These are phyloP conservation scores for Gentiana straminea DNA, from an alignment of 257 asterid genomes.

Conservation along the genomic window DNA sequence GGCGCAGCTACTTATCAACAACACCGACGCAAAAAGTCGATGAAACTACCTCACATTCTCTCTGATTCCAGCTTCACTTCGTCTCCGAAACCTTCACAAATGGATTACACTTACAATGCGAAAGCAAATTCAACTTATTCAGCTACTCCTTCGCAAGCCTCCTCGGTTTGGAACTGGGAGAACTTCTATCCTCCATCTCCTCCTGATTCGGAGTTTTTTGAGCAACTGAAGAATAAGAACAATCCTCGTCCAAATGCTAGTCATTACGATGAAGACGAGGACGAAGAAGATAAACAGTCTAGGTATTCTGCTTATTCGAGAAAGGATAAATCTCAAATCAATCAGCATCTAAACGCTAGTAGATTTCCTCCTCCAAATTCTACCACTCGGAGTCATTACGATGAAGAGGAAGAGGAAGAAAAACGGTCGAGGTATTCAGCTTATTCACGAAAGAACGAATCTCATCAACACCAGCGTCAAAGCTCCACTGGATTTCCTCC, in stretches of 20 bases:
- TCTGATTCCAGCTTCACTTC: slow-evolving; percentile 74
- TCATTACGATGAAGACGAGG: slow-evolving; percentile 26
- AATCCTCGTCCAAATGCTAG: neutral
- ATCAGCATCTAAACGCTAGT: slow-evolving; percentile 16
- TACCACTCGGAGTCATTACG: slow-evolving; percentile 12
- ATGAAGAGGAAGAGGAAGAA: slow-evolving; percentile 28
- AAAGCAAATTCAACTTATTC: slow-evolving; percentile 64
- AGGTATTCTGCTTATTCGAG: slow-evolving; percentile 27
- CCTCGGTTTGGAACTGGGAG: slow-evolving; percentile 98
- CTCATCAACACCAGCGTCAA: slow-evolving; percentile 17
- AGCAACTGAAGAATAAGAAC: slow-evolving; percentile 31
- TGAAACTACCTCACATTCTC: slow-evolving; percentile 74
- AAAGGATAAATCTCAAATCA: slow-evolving; percentile 14
- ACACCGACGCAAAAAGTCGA: slow-evolving; percentile 33
- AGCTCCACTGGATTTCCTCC: slow-evolving; percentile 17
- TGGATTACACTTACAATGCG: slow-evolving; percentile 40
- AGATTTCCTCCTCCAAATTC: slow-evolving; percentile 6
- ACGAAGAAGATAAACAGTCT: slow-evolving; percentile 22
- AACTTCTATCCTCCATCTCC: slow-evolving; percentile 92
- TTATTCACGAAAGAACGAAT: slow-evolving; percentile 18
- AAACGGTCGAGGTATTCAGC: slow-evolving; percentile 23
- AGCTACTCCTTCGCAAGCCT: slow-evolving; percentile 75
- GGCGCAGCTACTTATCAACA: slow-evolving; percentile 42
- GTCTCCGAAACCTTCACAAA: slow-evolving; percentile 32
- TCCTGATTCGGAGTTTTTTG: slow-evolving; percentile 73